Conservation (phyloP, 345 rosid species). For the Citrus cavaleriei region DNA sequence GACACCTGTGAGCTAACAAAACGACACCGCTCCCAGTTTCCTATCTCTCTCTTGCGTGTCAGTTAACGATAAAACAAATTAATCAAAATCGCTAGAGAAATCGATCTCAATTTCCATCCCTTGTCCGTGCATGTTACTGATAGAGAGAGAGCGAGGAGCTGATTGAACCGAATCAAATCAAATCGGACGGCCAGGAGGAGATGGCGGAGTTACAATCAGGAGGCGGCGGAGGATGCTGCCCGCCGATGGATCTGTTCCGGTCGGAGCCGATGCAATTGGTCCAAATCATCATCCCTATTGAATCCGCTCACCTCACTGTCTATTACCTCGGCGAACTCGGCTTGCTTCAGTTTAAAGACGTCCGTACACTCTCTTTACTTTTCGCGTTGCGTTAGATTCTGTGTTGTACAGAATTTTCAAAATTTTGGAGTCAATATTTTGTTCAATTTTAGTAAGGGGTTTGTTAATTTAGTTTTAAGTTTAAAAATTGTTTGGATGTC, state of each 20-base stretch:
- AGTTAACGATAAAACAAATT: background rate
- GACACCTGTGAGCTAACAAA: background rate
- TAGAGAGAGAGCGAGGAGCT: background rate
- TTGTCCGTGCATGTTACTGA: background rate
- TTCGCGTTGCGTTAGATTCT: background rate
- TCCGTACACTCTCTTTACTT: slow-evolving; percentile 30
- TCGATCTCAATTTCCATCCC: background rate
- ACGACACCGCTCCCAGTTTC: slow-evolving; percentile 2
- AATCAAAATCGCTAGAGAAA: background rate
- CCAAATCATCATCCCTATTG: slow-evolving; percentile 87
- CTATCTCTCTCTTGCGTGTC: background rate
- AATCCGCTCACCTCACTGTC: slow-evolving; percentile 85
- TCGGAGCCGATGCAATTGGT: slow-evolving; percentile 96
- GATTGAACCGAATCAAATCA: background rate
- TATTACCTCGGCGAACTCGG: slow-evolving; percentile 92
- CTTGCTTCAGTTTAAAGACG: slow-evolving; percentile 94
- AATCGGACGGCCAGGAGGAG: slow-evolving; percentile 10
- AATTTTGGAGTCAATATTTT: background rate
- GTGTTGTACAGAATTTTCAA: background rate
- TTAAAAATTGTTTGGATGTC: background rate
- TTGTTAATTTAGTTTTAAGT: background rate
- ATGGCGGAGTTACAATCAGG: slow-evolving; percentile 44
- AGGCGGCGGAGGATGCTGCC: slow-evolving; percentile 61
- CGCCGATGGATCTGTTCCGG: slow-evolving; percentile 92
- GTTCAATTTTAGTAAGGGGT: background rate